Evolutionary conservation across 805 yeast genomes (phyloP).

Genomic region (Saccharomycopsis selenospora): DNA sequence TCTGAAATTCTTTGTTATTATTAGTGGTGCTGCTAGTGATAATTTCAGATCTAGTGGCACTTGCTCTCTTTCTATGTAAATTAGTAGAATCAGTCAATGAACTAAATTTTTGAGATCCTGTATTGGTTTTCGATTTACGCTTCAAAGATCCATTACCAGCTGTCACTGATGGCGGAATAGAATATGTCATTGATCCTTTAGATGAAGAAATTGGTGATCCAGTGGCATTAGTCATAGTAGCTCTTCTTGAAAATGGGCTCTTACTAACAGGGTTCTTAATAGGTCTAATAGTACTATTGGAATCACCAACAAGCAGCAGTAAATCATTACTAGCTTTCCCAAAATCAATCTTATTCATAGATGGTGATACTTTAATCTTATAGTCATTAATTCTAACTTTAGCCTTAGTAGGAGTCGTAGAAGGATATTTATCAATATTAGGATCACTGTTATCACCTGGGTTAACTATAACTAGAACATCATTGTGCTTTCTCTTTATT

Average conservation of each 20-base stretch:
- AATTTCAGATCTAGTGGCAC: neutral
- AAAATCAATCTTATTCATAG: neutral
- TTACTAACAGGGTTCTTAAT: constrained; percentile 4
- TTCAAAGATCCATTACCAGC: too few species aligned
- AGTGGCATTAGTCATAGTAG: neutral
- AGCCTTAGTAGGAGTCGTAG: too few species aligned
- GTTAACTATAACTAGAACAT: neutral
- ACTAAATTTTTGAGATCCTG: neutral
- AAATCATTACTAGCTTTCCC: neutral
- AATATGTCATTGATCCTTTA: constrained; percentile 2
- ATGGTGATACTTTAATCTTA: neutral
- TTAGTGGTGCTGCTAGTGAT: neutral
- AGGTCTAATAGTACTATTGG: constrained; percentile 15
- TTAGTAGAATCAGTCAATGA: neutral
- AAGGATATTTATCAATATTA: neutral
- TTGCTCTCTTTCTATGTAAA: too few species aligned
- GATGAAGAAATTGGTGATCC: constrained; percentile 13
- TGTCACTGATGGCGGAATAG: constrained; percentile 7
- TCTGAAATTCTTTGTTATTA: neutral
- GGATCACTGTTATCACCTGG: neutral
- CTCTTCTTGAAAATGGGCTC: constrained; percentile 1
- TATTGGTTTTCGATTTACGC: neutral
- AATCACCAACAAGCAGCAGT: constrained; percentile 6
- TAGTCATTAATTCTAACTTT: neutral
- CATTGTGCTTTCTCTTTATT: neutral